Evolutionary conservation across 129 eudicot genomes (phyloP).

Genomic region (Flaveria trinervia): DNA sequence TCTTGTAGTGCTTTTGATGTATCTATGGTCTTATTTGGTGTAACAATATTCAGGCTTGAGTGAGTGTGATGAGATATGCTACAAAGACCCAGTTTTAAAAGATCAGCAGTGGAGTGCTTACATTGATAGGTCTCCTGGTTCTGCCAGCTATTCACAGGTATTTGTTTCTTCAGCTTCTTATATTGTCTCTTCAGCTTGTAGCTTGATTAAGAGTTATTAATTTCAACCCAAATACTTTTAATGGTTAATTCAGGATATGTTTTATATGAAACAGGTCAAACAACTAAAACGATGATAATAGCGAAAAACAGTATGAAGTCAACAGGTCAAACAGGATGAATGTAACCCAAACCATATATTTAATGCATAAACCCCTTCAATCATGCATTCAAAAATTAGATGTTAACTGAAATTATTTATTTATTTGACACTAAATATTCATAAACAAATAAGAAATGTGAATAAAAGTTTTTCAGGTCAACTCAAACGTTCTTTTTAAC

Average conservation of each 20-base stretch:
- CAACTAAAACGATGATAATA: neutral
- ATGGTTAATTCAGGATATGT: neutral
- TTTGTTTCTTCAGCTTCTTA: slow-evolving; percentile 4
- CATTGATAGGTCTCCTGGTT: slow-evolving; percentile 90
- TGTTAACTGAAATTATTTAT: no score
- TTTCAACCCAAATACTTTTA: no score
- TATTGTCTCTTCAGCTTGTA: neutral
- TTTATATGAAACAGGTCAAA: neutral
- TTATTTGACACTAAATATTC: no score
- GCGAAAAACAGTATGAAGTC: no score
- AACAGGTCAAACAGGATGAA: no score
- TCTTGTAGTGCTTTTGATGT: slow-evolving; percentile 1
- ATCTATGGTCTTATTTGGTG: neutral
- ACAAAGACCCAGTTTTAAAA: slow-evolving; percentile 83
- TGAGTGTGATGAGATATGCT: slow-evolving; percentile 77
- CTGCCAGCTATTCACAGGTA: slow-evolving; percentile 78
- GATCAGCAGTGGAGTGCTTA: slow-evolving; percentile 89
- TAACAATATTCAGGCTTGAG: slow-evolving; percentile 49
- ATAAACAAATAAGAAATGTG: neutral
- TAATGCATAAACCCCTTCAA: neutral
- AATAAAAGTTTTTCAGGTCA: neutral
- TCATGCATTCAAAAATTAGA: neutral
- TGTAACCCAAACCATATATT: neutral
- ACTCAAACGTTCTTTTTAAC: neutral
- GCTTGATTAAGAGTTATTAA: neutral